Evolutionary conservation across 2,329 filamentous ascomycete genomes (phyloP), one percentile per base, ranked within the genome.

Genomic region (Fusarium musae): DNA sequence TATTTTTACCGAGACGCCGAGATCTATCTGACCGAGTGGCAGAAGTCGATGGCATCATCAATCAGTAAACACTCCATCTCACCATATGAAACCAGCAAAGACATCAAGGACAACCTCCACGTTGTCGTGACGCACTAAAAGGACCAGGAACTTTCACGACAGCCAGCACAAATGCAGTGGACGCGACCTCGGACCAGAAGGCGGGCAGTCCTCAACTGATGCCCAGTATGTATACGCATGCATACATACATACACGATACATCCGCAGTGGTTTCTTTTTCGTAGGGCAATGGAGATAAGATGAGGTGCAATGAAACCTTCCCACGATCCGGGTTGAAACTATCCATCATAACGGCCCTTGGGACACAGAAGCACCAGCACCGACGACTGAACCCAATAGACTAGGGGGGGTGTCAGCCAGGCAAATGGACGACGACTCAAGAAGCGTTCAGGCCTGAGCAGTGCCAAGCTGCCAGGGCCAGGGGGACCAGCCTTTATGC

Each of bases 251-350:
- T 50, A 60, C 30, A 44, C 46, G 28, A 49, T 23, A 37, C 30
- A 52, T 13, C 34, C 28, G 46, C 36, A 53, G 59, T 57, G 32
- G 21, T 47, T 56, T 42, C 30, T 69, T 57, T 54, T 72, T 65
- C 32, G 47, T 60, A 39, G 53, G 44, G 56, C 61, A 37, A 63
- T 47, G 60, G 56, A 73, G 64, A 63, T 70, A 53, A 64, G 72
- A 75, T 72, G 70, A 75, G 67, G 56, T 76, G 67, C 72, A 66
- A 75, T 72, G 52, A 59, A 73, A 49, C n/a, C 58, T 72, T 52
- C 61, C 59, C 63, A 64, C 49, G 44, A 75, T 69, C 56, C 69
- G 59, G 69, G 49, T 60, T 73, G 50, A 73, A 59, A 70, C 69
- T 30, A 52, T 73, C 50, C 34, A 52, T 73, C 50, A 52, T 52